Evolutionary conservation across 768 basidiomycete genomes (phyloP).

Genomic region (Suillus subluteus): DNA sequence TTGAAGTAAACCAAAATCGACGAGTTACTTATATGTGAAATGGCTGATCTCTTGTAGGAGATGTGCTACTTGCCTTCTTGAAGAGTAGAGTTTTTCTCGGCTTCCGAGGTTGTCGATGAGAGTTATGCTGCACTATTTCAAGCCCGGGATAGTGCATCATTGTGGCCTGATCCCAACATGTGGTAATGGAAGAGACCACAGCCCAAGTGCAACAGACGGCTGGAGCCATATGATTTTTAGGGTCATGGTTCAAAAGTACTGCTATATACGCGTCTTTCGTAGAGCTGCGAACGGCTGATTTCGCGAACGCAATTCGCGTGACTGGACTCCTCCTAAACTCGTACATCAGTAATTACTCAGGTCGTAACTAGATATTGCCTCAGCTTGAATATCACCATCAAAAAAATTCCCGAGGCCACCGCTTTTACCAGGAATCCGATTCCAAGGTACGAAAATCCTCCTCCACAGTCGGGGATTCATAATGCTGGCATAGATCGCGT

Average conservation of each 20-base stretch:
- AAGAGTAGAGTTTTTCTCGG: slow-evolving; percentile 15
- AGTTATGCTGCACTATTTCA: not conserved
- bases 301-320: not conserved
- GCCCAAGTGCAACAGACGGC: slow-evolving; percentile 22
- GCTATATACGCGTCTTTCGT: not conserved
- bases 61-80: slow-evolving; percentile 30
- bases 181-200: slow-evolving; percentile 26
- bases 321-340: not conserved
- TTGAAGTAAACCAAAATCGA: slow-evolving; percentile 13
- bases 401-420: not conserved
- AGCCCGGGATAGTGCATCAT: not conserved
- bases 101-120: not conserved
- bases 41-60: slow-evolving; percentile 18
- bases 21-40: not conserved
- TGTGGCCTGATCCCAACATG: not conserved
- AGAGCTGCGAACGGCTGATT: not conserved
- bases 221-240: slow-evolving; percentile 14
- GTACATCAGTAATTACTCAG: not conserved
- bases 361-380: not conserved
- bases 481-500: slow-evolving; percentile 45
- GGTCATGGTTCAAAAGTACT: not conserved
- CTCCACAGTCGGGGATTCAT: not conserved
- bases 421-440: not conserved
- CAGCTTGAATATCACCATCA: not conserved
- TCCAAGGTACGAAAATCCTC: not conserved